A percentile compares a stretch with the other conserved stretches of the same genome.
phyloP scores from a whole-genome alignment of 192 early-diverging fungal species.

The Linnemannia elongata region DNA sequence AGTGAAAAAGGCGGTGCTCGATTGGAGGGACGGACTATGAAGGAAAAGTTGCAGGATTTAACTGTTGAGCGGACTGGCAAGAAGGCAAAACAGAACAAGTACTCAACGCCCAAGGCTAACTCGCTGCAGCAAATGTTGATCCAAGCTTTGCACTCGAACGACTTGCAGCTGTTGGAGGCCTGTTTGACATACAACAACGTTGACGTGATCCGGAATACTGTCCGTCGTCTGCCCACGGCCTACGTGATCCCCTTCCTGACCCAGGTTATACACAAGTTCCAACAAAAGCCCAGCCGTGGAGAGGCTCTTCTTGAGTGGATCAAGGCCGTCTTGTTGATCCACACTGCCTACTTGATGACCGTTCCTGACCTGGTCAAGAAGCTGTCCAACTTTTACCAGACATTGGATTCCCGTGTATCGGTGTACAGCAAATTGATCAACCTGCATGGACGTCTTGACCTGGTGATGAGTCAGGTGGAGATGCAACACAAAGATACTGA shows the following conservation, averaged over 20 bases:
- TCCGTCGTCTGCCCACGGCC: constrained; percentile 62
- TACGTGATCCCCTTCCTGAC: constrained; percentile 65
- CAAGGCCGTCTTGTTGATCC: constrained; percentile 62
- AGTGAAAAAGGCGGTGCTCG: constrained; percentile 35
- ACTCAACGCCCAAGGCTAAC: constrained; percentile 58
- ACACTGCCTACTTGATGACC: constrained; percentile 71
- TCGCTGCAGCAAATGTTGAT: constrained; percentile 67
- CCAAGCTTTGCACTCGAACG: constrained; percentile 70
- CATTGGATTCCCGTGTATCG: constrained; percentile 58
- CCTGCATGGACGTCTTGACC: constrained; percentile 65
- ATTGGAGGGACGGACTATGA: constrained; percentile 51
- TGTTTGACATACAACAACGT: constrained; percentile 61
- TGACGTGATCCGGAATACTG: constrained; percentile 63
- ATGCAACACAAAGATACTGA: constrained; percentile 51
- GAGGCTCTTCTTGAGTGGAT: constrained; percentile 65
- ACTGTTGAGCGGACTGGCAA: constrained; percentile 43
- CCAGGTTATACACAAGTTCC: constrained; percentile 63
- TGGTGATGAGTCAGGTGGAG: constrained; percentile 65
- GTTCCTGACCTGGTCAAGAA: constrained; percentile 65
- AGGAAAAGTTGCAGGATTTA: constrained; percentile 59
- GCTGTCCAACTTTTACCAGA: constrained; percentile 66
- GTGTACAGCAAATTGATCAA: constrained; percentile 64
- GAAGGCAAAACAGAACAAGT: constrained; percentile 53
- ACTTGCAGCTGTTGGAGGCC: constrained; percentile 60
- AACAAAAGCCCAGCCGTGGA: constrained; percentile 62